Percentiles rank a stretch among this genome's conserved stretches.
phyloP scores from a whole-genome alignment of 805 yeast genomes.

The Grigorovia transvaalensis region DNA sequence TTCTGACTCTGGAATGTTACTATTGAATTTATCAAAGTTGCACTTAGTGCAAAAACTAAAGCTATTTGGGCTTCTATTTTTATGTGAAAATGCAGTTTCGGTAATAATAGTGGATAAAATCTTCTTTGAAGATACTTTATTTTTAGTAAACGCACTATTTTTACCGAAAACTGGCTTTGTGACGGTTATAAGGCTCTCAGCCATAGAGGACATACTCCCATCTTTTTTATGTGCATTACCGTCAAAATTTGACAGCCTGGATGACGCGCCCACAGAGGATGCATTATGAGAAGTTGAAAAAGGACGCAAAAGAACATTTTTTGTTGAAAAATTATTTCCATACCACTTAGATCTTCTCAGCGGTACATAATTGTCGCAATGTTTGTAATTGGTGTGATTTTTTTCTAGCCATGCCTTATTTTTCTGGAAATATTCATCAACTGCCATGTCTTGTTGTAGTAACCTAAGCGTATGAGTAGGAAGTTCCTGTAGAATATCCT shows the following conservation, averaged over 20 bases:
- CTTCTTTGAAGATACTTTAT: slow-evolving; percentile 7
- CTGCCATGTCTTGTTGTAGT: no score
- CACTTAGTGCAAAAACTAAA: slow-evolving; percentile 13
- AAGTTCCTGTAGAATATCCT: no score
- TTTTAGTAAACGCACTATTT: background rate
- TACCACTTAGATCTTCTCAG: no score
- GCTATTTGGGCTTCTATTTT: background rate
- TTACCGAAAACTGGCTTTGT: background rate
- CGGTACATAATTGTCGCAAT: no score
- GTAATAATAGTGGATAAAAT: slow-evolving; percentile 5
- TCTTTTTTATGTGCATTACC: background rate
- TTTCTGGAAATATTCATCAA: no score
- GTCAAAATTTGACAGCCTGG: background rate
- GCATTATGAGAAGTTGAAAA: no score
- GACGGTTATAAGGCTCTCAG: background rate
- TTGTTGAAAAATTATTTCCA: no score
- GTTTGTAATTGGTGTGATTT: no score
- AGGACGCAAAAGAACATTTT: no score
- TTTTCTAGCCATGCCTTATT: no score
- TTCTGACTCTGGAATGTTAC: background rate
- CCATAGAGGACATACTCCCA: background rate
- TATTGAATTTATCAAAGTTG: slow-evolving; percentile 6
- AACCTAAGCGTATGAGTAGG: no score
- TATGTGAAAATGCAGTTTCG: background rate
- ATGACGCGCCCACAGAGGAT: no score